These are phyloP conservation scores for Barnettozyma vustinii DNA, from an alignment of 805 yeast genomes.

Conservation along the genomic window DNA sequence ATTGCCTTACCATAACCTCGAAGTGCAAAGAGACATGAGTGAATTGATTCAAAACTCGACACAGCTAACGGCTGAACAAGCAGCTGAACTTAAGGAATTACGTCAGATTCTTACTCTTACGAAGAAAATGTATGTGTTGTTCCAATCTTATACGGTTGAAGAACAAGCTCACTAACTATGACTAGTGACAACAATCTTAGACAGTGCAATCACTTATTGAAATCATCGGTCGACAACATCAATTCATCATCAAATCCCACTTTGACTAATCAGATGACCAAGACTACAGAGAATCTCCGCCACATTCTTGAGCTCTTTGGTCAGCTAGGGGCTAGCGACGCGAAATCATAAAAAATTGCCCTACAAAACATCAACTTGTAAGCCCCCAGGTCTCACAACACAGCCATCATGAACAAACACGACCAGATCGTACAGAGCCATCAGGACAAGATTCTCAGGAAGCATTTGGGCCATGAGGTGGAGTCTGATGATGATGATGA, in stretches of 20 bases:
- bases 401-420: slow-evolving; percentile 5
- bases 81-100: slow-evolving; percentile 1
- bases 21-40: not conserved
- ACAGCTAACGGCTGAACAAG: not conserved
- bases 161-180: not conserved
- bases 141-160: not conserved
- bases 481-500: slow-evolving; percentile 34
- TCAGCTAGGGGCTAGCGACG: not conserved
- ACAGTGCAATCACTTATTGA: not conserved
- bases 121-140: slow-evolving; percentile 10
- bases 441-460: slow-evolving; percentile 33
- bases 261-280: not conserved
- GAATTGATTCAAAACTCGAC: not conserved
- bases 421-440: slow-evolving; percentile 33
- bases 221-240: not conserved
- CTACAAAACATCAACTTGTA: not conserved
- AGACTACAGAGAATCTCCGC: slow-evolving; percentile 2
- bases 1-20: not conserved
- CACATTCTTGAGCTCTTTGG: slow-evolving; percentile 8
- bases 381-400: not conserved
- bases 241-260: not conserved
- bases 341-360: not conserved
- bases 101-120: slow-evolving; percentile 6
- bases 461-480: slow-evolving; percentile 18
- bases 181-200: slow-evolving; percentile 8